Evolutionary conservation across 352 stramenopile genomes (phyloP).

Genomic region (Peronospora belbahrii): DNA sequence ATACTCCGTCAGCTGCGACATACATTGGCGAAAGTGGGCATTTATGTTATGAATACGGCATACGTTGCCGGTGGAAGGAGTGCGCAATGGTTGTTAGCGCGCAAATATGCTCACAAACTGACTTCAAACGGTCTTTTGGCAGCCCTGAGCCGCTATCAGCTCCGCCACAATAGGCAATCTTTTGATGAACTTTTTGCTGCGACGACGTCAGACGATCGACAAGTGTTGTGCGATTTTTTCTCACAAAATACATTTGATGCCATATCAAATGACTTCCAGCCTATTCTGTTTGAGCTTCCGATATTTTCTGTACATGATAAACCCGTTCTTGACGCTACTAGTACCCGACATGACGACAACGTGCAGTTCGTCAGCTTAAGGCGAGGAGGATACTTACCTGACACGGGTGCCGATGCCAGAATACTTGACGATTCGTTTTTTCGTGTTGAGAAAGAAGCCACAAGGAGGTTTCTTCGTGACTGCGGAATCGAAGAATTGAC

Average conservation of each 20-base stretch:
- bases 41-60: slow-evolving; percentile 37
- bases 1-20: slow-evolving; percentile 17
- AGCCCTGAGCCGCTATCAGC: slow-evolving; percentile 29
- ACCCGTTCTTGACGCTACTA: neutral
- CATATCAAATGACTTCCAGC: slow-evolving; percentile 29
- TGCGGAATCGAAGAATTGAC: slow-evolving; percentile 49
- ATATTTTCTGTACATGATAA: slow-evolving; percentile 38
- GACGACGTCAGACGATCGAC: slow-evolving; percentile 19
- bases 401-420: slow-evolving; percentile 31
- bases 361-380: slow-evolving; percentile 23
- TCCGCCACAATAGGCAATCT: slow-evolving; percentile 18
- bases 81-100: slow-evolving; percentile 35
- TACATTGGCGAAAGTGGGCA: slow-evolving; percentile 32
- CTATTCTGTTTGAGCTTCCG: slow-evolving; percentile 38
- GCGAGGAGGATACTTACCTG: slow-evolving; percentile 35
- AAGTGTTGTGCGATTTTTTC: slow-evolving; percentile 40
- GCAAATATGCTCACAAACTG: slow-evolving; percentile 37
- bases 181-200: slow-evolving; percentile 37
- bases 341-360: neutral
- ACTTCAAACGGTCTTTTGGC: slow-evolving; percentile 39
- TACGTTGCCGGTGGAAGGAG: slow-evolving; percentile 35
- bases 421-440: slow-evolving; percentile 53
- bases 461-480: slow-evolving; percentile 41
- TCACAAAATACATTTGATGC: slow-evolving; percentile 25
- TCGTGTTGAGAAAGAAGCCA: slow-evolving; percentile 21